Percentiles rank a stretch among this genome's conserved stretches.
These are phyloP conservation scores for Perilla frutescens DNA, from an alignment of 257 asterid genomes.

Conservation along the genomic window DNA sequence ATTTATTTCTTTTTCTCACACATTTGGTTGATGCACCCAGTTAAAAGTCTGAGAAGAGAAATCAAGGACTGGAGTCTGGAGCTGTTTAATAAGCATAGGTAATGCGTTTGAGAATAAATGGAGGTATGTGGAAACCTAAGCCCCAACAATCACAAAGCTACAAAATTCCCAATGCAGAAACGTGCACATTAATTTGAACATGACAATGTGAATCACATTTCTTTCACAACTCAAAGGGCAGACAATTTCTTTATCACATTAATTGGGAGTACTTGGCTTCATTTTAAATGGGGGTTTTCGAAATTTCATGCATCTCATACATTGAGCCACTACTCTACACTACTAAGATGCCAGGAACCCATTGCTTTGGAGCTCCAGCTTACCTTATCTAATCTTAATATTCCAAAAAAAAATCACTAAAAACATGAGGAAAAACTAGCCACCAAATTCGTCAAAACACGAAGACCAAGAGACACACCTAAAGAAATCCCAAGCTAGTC, in stretches of 20 bases:
- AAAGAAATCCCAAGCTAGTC: background rate
- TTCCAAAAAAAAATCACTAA: no score
- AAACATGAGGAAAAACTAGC: background rate
- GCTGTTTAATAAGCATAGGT: background rate
- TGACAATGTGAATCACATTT: no score
- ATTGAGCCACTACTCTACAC: background rate
- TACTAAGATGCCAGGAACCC: background rate
- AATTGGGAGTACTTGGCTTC: no score
- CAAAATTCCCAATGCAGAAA: conserved; percentile 33
- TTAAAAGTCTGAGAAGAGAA: background rate
- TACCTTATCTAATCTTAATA: background rate
- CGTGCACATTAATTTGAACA: conserved; percentile 32
- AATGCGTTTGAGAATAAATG: background rate
- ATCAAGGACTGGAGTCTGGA: background rate
- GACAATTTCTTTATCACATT: no score
- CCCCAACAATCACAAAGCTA: conserved; percentile 25
- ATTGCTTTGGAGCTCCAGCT: background rate
- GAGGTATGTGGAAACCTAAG: background rate
- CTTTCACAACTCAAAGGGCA: no score
- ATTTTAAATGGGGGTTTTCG: no score
- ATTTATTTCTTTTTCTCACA: background rate
- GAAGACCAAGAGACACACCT: background rate
- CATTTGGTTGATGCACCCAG: background rate
- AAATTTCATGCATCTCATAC: background rate
- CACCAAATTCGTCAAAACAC: background rate